Conservation (phyloP, 192 early-diverging fungal genomes). For the Funneliformis mosseae region DNA sequence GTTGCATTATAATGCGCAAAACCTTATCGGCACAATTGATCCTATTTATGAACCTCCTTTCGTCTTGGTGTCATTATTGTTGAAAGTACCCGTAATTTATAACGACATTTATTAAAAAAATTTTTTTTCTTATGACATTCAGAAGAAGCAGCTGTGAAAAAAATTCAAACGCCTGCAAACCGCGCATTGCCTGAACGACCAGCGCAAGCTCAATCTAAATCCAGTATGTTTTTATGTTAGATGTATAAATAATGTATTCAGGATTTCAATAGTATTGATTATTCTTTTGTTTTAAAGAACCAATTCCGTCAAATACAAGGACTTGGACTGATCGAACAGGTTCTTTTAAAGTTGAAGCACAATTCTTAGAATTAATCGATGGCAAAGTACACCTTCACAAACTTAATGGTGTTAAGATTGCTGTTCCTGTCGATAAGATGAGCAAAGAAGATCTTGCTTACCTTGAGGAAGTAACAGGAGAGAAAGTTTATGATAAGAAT, state of each 20-base stretch:
- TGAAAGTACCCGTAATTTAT: not conserved
- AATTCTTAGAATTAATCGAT: slow-evolving; percentile 76
- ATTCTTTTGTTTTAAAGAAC: slow-evolving; percentile 30
- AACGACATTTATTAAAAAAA: not conserved
- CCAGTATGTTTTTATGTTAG: slow-evolving; percentile 4
- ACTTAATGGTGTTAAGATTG: slow-evolving; percentile 92
- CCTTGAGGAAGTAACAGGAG: slow-evolving; percentile 55
- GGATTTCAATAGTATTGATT: too few species aligned
- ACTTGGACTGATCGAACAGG: slow-evolving; percentile 94
- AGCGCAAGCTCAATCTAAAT: slow-evolving; percentile 29
- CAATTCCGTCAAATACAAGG: slow-evolving; percentile 69
- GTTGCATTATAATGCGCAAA: too few species aligned
- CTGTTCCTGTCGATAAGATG: slow-evolving; percentile 89
- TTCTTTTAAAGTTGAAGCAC: slow-evolving; percentile 90
- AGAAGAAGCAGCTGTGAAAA: slow-evolving; percentile 21
- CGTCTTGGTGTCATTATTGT: too few species aligned
- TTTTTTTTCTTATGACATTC: not conserved
- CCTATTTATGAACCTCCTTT: not conserved
- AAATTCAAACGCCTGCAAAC: slow-evolving; percentile 34
- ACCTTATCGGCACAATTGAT: too few species aligned
- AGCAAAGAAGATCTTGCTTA: slow-evolving; percentile 56
- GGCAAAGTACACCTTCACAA: slow-evolving; percentile 93
- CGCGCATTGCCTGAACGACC: slow-evolving; percentile 31
- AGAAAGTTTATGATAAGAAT: slow-evolving; percentile 41
- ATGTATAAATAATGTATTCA: too few species aligned